Percentiles rank a stretch among this genome's conserved stretches.
These are phyloP conservation scores for Triticum dicoccoides DNA, from an alignment of 176 grass and related monocot species.

Conservation along the genomic window DNA sequence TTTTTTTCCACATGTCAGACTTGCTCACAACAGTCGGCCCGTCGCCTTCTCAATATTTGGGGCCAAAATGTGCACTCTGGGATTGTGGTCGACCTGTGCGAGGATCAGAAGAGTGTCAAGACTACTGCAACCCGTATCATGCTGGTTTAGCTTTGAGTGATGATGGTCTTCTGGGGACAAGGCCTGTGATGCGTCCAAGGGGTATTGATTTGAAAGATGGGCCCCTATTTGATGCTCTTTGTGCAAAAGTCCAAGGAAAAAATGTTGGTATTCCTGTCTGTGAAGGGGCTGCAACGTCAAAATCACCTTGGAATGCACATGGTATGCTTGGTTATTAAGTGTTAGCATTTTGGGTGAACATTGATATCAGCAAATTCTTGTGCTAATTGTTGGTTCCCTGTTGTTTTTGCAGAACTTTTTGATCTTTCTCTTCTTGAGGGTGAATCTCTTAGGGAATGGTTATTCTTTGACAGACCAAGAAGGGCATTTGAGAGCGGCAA, in stretches of 20 bases:
- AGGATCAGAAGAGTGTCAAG: conserved; percentile 53
- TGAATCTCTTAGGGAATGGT: conserved; percentile 93
- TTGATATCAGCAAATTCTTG: not conserved
- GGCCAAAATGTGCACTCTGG: conserved; percentile 93
- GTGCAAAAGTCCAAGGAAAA: conserved; percentile 73
- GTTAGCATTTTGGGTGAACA: not conserved
- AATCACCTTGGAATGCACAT: conserved; percentile 94
- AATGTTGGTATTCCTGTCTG: conserved; percentile 93
- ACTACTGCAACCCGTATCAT: conserved; percentile 87
- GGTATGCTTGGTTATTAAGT: conserved; percentile 43
- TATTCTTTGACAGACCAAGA: conserved; percentile 95
- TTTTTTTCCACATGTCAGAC: conserved; percentile 57
- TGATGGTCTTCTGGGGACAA: conserved; percentile 83
- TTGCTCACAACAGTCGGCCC: conserved; percentile 69
- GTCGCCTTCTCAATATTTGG: conserved; percentile 77
- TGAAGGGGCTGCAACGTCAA: conserved; percentile 87
- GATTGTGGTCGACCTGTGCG: conserved; percentile 75
- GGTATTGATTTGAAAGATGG: conserved; percentile 94
- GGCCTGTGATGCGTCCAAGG: conserved; percentile 74
- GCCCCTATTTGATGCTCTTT: conserved; percentile 80
- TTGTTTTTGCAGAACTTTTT: conserved; percentile 71
- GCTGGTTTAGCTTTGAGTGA: conserved; percentile 68
- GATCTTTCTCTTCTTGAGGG: conserved; percentile 79
- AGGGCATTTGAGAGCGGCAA: conserved; percentile 94
- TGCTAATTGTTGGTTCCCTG: conserved; percentile 23